Evolutionary conservation across 2,329 filamentous ascomycete species (phyloP), one percentile per base, ranked within the genome.

Genomic region (Achaetomium macrosporum): DNA sequence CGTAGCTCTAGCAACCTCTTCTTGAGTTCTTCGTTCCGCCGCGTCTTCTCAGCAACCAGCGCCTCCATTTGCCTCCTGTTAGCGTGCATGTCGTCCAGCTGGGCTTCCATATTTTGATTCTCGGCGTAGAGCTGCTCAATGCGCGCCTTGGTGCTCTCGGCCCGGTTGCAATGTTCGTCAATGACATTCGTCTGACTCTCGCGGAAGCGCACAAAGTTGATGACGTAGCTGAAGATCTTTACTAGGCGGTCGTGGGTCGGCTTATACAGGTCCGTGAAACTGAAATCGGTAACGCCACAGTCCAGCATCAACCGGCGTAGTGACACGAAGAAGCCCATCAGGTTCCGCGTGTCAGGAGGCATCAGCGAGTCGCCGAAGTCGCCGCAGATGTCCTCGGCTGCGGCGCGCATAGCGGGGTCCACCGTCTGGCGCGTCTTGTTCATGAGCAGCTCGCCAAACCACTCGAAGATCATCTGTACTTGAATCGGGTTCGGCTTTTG

Each of bases 171-270:
- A 71, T 97, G 88, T 68, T 95, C 83, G 67, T 96, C 91, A 59
- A 97, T 96, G 30, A 93, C 83, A 37, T 77, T 76, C 1, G 90
- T 95, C 70, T 97, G 92, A 57, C 87, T 90, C 73, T 96, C 91
- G 63, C 93, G 87, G 73, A 97, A 99, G 49, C 93, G 85, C 61
- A 97, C 91, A 71, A 99, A 99, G 72, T 99, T 99, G 76, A 99
- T 99, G 59, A 97, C 82, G 71, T 96, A 96, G 59, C 89, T 95
- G 68, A 99, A 93, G 65, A 97, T 95, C 73, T 93, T 95, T 65
- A 92, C 87, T 13, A 97, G 79, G 42, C 93, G 87, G 53, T 89
- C 87, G 66, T 95, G 88, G 1, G 90, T 95, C 15, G 93, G 93
- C 68, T 87, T 87, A 68, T 95, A 92, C 6, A 99, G 76, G 68